phyloP scores from a whole-genome alignment of 1,284 basidiomycete genomes.

The Microbotryum saponariae region DNA sequence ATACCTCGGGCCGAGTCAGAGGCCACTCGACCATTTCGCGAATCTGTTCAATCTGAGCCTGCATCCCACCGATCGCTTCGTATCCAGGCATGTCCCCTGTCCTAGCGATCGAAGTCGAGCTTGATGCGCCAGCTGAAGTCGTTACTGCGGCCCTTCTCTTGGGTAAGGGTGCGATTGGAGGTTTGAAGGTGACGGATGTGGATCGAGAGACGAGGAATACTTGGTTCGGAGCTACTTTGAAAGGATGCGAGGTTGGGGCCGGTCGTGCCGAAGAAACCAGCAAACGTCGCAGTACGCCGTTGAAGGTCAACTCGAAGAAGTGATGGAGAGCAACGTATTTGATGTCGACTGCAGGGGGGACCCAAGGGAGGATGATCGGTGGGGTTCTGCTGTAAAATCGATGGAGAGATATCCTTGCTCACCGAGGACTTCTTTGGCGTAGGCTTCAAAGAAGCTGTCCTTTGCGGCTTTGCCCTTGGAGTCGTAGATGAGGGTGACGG shows the following conservation, averaged over 20 bases:
- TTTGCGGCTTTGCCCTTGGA: constrained; percentile 35
- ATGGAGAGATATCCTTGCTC: constrained; percentile 14
- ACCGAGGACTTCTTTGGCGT: constrained; percentile 44
- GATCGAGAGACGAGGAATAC: constrained; percentile 18
- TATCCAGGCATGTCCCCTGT: constrained; percentile 40
- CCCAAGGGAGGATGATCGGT: background rate
- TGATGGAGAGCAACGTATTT: constrained; percentile 61
- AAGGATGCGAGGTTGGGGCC: constrained; percentile 44
- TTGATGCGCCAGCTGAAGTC: constrained; percentile 1
- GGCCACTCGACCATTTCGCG: constrained; percentile 92
- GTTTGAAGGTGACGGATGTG: constrained; percentile 16
- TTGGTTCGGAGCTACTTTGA: background rate
- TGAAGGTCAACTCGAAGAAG: constrained; percentile 56
- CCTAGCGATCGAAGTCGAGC: constrained; percentile 36
- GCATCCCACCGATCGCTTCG: constrained; percentile 75
- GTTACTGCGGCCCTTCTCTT: constrained; percentile 6
- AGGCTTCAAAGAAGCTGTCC: constrained; percentile 42
- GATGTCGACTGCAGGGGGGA: constrained; percentile 53
- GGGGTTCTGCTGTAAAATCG: constrained; percentile 3
- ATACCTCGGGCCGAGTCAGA: constrained; percentile 79
- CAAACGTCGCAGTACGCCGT: constrained; percentile 54
- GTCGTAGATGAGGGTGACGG: constrained; percentile 29
- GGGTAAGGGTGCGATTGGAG: constrained; percentile 16
- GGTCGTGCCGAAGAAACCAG: constrained; percentile 47
- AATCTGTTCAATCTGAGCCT: constrained; percentile 79